A percentile compares a stretch with the other conserved stretches of the same genome.
These are phyloP conservation scores for Casuarina glauca DNA, from an alignment of 306 rosid genomes.

Conservation along the genomic window DNA sequence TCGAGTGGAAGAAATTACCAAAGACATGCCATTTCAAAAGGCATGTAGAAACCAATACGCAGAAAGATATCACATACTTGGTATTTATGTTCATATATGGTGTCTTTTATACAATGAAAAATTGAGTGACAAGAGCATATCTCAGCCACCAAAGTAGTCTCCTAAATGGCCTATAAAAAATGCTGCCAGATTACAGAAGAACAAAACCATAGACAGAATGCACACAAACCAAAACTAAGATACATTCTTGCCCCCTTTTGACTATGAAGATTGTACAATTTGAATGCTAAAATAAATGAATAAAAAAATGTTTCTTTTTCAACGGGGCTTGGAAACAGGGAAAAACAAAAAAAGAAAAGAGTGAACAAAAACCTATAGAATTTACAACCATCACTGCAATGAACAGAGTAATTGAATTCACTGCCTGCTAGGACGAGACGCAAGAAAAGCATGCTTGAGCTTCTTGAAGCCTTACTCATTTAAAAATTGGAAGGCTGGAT, in stretches of 20 bases:
- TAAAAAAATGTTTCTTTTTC: slow-evolving; percentile 65
- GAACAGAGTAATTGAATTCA: slow-evolving; percentile 33
- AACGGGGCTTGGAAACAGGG: slow-evolving; percentile 45
- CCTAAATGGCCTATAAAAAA: slow-evolving; percentile 34
- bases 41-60: background rate
- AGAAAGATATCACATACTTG: slow-evolving; percentile 16
- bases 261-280: slow-evolving; percentile 48
- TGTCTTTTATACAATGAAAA: slow-evolving; percentile 52
- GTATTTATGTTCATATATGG: slow-evolving; percentile 24
- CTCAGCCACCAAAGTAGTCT: slow-evolving; percentile 37
- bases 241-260: slow-evolving; percentile 45
- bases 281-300: slow-evolving; percentile 69
- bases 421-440: slow-evolving; percentile 38
- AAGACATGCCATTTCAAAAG: background rate
- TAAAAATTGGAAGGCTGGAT: slow-evolving; percentile 91
- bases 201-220: slow-evolving; percentile 18
- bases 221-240: slow-evolving; percentile 37
- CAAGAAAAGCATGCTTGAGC: slow-evolving; percentile 33
- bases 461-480: slow-evolving; percentile 65
- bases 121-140: slow-evolving; percentile 44
- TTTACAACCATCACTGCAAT: slow-evolving; percentile 62
- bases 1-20: background rate
- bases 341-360: slow-evolving; percentile 1
- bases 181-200: slow-evolving; percentile 34
- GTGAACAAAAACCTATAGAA: slow-evolving; percentile 29